A percentile compares a stretch with the other conserved stretches of the same genome.
Conservation (phyloP, 768 basidiomycete species). For the Suillus weaverae region DNA sequence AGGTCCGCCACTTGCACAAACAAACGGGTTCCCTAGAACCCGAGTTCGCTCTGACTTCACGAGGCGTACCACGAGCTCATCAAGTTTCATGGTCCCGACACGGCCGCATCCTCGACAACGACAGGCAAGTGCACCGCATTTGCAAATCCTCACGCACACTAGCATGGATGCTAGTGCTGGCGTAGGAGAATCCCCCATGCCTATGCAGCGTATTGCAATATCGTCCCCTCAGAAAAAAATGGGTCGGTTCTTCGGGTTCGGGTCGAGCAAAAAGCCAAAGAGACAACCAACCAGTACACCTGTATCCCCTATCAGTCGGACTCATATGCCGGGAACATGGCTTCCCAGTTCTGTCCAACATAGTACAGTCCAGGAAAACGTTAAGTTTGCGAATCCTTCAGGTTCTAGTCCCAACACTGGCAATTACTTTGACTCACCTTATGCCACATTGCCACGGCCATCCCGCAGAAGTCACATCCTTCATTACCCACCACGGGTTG, state of each 20-base stretch:
- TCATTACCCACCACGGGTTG: conserved; percentile 15
- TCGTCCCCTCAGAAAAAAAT: conserved; percentile 38
- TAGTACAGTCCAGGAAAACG: not conserved
- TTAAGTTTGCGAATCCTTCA: not conserved
- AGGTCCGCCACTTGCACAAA: conserved; percentile 8
- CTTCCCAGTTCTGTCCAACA: conserved; percentile 8
- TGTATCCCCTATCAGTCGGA: conserved; percentile 3
- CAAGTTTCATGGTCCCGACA: conserved; percentile 38
- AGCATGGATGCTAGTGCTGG: conserved; percentile 53
- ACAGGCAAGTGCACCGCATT: conserved; percentile 30
- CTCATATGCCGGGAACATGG: conserved; percentile 21
- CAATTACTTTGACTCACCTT: conserved; percentile 55
- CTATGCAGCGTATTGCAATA: conserved; percentile 19
- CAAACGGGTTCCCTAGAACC: conserved; percentile 10
- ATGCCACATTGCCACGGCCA: conserved; percentile 36
- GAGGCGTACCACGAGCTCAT: conserved; percentile 37
- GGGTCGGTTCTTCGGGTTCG: conserved; percentile 41
- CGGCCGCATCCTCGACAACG: conserved; percentile 30
- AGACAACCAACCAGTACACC: not conserved
- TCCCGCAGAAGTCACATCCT: conserved; percentile 14
- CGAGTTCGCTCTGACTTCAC: conserved; percentile 46
- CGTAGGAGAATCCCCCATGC: conserved; percentile 63
- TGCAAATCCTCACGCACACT: conserved; percentile 42
- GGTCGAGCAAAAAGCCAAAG: conserved; percentile 21
- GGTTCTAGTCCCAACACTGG: conserved; percentile 21